A percentile compares a stretch with the other conserved stretches of the same genome.
Conservation (phyloP, 2,329 filamentous ascomycete genomes). For the Parafenestella ontariensis region DNA sequence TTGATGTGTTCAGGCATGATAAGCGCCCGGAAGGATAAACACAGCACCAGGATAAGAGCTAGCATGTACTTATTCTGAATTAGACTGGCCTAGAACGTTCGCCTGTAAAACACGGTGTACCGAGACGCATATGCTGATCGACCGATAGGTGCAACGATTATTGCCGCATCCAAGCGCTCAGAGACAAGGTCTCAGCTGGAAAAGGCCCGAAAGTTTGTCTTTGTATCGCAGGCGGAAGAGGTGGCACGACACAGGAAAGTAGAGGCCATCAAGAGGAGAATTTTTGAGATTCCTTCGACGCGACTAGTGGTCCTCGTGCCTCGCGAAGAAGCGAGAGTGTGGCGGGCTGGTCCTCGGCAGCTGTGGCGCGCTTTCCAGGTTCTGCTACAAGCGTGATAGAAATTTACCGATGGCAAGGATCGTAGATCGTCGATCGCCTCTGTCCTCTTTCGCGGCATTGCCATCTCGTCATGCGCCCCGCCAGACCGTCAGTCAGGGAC, state of each 20-base stretch:
- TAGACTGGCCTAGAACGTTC: background rate
- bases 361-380: background rate
- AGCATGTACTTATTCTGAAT: too few relatives aligned
- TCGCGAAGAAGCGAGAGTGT: background rate
- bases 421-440: background rate
- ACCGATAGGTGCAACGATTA: background rate
- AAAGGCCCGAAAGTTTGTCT: background rate
- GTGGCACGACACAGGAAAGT: background rate
- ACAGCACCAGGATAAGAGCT: background rate
- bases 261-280: background rate
- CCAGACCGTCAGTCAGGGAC: background rate
- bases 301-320: background rate
- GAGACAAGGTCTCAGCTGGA: background rate
- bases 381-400: background rate
- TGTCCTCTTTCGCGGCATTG: background rate
- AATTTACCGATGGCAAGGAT: background rate
- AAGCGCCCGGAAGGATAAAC: background rate
- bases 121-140: background rate
- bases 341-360: background rate
- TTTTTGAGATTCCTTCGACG: background rate
- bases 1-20: too few relatives aligned
- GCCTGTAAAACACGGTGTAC: background rate
- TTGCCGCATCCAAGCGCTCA: background rate
- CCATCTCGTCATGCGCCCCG: slow-evolving; percentile 1
- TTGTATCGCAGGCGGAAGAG: background rate